These are phyloP conservation scores for Symbiodinium natans DNA, from an alignment of 73 alveolate genomes.

Conservation along the genomic window DNA sequence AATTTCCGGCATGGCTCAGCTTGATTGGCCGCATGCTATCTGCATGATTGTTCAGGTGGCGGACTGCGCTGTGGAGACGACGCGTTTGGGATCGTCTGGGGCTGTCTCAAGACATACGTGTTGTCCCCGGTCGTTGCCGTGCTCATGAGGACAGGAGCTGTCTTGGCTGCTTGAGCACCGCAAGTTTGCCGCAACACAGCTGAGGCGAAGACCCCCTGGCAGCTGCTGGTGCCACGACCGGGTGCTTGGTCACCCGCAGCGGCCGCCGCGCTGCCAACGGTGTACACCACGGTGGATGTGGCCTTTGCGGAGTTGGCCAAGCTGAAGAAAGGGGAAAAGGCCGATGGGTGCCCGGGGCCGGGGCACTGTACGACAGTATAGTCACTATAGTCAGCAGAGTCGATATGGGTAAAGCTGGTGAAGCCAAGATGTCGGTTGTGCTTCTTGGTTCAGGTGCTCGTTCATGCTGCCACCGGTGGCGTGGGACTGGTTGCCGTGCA, in stretches of 20 bases:
- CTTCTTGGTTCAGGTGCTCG: slow-evolving; percentile 4
- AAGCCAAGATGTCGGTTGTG: not conserved
- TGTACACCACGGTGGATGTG: slow-evolving; percentile 93
- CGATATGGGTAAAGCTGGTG: not conserved
- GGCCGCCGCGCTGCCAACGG: slow-evolving; percentile 91
- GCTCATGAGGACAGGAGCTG: not conserved
- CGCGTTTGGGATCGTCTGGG: slow-evolving; percentile 93
- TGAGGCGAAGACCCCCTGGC: slow-evolving; percentile 74
- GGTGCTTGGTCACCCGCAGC: not conserved
- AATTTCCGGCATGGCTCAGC: not conserved
- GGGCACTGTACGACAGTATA: not conserved
- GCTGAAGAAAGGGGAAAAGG: slow-evolving; percentile 93
- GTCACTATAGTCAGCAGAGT: not conserved
- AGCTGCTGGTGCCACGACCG: slow-evolving; percentile 84
- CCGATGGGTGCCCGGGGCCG: too few species aligned
- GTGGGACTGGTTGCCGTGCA: slow-evolving; percentile 94
- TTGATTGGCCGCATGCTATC: not conserved
- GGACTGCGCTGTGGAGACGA: slow-evolving; percentile 80
- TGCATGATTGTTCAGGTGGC: not conserved
- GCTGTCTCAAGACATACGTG: slow-evolving; percentile 93
- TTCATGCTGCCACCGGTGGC: slow-evolving; percentile 94
- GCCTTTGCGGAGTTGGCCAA: slow-evolving; percentile 92
- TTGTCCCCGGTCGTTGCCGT: not conserved
- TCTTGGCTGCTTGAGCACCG: not conserved
- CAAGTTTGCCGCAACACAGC: not conserved